Percentiles rank a stretch among this genome's conserved stretches.
Conservation (phyloP, 73 alveolate genomes). For the Paramecium tetraurelia region DNA sequence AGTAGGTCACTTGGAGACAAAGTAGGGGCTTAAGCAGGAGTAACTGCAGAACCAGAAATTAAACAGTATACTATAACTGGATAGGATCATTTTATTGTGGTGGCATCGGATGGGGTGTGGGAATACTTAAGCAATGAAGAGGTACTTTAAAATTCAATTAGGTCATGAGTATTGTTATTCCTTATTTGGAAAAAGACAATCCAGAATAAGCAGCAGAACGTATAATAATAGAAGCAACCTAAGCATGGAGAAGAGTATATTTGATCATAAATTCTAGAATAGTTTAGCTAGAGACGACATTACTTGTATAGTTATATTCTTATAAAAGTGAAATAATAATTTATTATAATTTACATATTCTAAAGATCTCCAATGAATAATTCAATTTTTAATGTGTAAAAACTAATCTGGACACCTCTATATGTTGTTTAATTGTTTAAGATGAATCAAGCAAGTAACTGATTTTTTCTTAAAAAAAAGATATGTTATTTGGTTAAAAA, state of each 20-base stretch:
- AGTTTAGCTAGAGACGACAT: slow-evolving; percentile 59
- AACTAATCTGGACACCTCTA: background rate
- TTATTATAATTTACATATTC: background rate
- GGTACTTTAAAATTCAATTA: background rate
- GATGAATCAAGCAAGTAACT: background rate
- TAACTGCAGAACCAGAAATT: slow-evolving; percentile 66
- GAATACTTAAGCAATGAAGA: slow-evolving; percentile 85
- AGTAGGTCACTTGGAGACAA: slow-evolving; percentile 94
- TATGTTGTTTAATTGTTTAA: no score
- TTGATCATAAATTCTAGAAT: background rate
- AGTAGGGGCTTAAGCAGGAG: slow-evolving; percentile 91
- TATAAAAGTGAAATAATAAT: background rate
- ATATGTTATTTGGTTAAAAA: background rate
- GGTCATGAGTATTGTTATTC: slow-evolving; percentile 34
- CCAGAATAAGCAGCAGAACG: slow-evolving; percentile 29
- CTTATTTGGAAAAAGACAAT: slow-evolving; percentile 28
- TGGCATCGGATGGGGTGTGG: slow-evolving; percentile 87
- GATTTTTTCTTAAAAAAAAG: background rate
- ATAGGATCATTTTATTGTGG: slow-evolving; percentile 54
- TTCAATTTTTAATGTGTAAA: background rate
- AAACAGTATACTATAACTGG: background rate
- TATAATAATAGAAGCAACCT: background rate
- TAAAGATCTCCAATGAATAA: background rate
- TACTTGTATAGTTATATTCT: slow-evolving; percentile 62
- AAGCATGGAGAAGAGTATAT: slow-evolving; percentile 51